phyloP scores from a whole-genome alignment of 805 yeast genomes.

The Cyberlindnera euphorbiiphila region DNA sequence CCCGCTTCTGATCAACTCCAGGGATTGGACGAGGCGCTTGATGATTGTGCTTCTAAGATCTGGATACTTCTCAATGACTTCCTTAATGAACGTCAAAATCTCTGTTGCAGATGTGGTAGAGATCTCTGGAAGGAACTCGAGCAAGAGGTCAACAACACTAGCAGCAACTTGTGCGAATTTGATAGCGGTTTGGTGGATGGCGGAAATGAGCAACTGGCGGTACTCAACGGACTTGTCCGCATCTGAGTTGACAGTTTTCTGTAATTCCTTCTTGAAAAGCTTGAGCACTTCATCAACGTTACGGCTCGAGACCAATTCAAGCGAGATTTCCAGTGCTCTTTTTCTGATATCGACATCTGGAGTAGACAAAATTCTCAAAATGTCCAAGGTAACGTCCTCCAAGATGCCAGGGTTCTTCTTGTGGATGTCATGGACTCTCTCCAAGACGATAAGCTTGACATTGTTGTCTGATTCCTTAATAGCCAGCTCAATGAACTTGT shows the following conservation, averaged over 20 bases:
- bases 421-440: slow-evolving; percentile 76
- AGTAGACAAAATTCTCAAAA: slow-evolving; percentile 78
- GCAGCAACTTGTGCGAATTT: slow-evolving; percentile 88
- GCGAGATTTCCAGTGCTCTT: slow-evolving; percentile 81
- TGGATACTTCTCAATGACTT: slow-evolving; percentile 90
- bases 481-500: slow-evolving; percentile 83
- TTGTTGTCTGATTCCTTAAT: slow-evolving; percentile 93
- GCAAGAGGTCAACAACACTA: slow-evolving; percentile 78
- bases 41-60: slow-evolving; percentile 65
- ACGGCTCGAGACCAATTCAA: slow-evolving; percentile 75
- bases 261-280: slow-evolving; percentile 86
- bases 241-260: slow-evolving; percentile 58
- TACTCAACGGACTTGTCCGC: slow-evolving; percentile 84
- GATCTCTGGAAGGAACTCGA: slow-evolving; percentile 83
- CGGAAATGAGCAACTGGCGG: slow-evolving; percentile 80
- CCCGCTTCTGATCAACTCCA: slow-evolving; percentile 73
- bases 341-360: slow-evolving; percentile 90
- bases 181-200: slow-evolving; percentile 87
- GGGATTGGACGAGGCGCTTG: slow-evolving; percentile 53
- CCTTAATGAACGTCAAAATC: slow-evolving; percentile 87
- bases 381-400: slow-evolving; percentile 80
- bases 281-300: slow-evolving; percentile 93
- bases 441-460: slow-evolving; percentile 87
- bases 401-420: slow-evolving; percentile 73
- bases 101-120: slow-evolving; percentile 84